Evolutionary conservation across 2,329 filamentous ascomycete genomes (phyloP).

Genomic region (Colletotrichum caudatum): DNA sequence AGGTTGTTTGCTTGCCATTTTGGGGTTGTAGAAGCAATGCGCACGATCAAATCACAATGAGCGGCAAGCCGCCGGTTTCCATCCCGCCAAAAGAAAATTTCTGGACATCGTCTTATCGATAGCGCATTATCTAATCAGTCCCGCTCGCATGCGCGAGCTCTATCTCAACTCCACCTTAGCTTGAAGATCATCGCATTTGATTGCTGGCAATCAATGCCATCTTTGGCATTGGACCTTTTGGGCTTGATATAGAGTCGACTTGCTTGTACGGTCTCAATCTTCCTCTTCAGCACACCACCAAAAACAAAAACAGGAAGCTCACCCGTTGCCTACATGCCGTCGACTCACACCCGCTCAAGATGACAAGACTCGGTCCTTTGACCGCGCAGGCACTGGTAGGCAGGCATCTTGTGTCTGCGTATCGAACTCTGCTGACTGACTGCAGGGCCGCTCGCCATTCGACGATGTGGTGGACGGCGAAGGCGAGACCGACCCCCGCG

Average conservation of each 20-base stretch:
- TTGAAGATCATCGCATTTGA: slow-evolving; percentile 2
- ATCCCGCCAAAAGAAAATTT: slow-evolving; percentile 22
- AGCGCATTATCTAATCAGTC: slow-evolving; percentile 29
- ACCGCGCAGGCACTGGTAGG: slow-evolving; percentile 69
- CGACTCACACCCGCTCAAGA: slow-evolving; percentile 1
- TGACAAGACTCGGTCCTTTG: slow-evolving; percentile 58
- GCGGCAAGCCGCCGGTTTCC: slow-evolving; percentile 21
- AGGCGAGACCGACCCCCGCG: slow-evolving; percentile 56
- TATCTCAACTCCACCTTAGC: slow-evolving; percentile 26
- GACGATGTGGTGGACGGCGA: slow-evolving; percentile 67
- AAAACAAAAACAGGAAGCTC: neutral
- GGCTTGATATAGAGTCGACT: neutral
- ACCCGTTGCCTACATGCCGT: neutral
- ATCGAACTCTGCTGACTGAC: slow-evolving; percentile 14
- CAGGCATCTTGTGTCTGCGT: slow-evolving; percentile 44
- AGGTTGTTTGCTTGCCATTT: slow-evolving; percentile 71
- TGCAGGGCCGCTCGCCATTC: slow-evolving; percentile 70
- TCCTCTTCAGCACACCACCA: neutral
- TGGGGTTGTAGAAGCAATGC: slow-evolving; percentile 40
- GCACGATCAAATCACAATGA: slow-evolving; percentile 18
- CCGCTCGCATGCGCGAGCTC: slow-evolving; percentile 10
- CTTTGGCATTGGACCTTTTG: neutral
- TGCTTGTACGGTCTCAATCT: neutral
- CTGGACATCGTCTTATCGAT: slow-evolving; percentile 33
- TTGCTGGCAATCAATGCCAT: neutral